Evolutionary conservation across 441 rosid genomes (phyloP).

Genomic region (Populus tomentosa): DNA sequence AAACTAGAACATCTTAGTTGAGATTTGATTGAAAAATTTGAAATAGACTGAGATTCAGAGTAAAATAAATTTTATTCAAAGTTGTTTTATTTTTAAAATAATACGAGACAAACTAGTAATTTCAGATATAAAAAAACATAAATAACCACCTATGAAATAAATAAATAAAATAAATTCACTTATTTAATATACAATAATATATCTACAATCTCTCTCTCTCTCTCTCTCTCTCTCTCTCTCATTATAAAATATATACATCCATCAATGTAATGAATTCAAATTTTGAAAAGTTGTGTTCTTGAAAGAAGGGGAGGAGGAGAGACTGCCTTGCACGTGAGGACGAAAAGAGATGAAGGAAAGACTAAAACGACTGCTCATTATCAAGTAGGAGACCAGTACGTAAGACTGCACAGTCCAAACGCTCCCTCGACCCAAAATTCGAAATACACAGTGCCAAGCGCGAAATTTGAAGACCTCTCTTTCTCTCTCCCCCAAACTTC

Average conservation of each 20-base stretch:
- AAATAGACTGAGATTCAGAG: fast-evolving
- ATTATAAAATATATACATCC: too few relatives aligned
- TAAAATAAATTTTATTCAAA: too few relatives aligned
- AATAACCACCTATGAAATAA: too few relatives aligned
- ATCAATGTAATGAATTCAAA: not conserved
- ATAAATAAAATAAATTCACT: too few relatives aligned
- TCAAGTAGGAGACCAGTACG: not conserved
- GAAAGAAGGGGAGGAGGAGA: not conserved
- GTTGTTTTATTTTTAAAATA: too few relatives aligned
- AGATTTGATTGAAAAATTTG: fast-evolving
- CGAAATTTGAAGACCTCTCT: constrained; percentile 12
- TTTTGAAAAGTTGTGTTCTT: not conserved
- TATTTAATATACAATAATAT: too few relatives aligned
- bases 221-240: too few relatives aligned
- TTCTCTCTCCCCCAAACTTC: not conserved
- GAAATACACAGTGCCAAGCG: constrained; percentile 7
- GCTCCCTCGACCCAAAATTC: not conserved
- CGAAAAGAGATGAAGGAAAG: not conserved
- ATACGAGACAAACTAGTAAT: too few relatives aligned
- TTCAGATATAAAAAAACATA: too few relatives aligned
- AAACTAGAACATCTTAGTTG: fast-evolving
- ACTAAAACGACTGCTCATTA: too few relatives aligned
- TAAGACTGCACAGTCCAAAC: not conserved
- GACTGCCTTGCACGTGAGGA: not conserved
- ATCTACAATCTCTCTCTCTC: too few relatives aligned